These are phyloP conservation scores for Trypethelium eluteriae DNA, from an alignment of 495 filamentous ascomycete species.

Conservation along the genomic window DNA sequence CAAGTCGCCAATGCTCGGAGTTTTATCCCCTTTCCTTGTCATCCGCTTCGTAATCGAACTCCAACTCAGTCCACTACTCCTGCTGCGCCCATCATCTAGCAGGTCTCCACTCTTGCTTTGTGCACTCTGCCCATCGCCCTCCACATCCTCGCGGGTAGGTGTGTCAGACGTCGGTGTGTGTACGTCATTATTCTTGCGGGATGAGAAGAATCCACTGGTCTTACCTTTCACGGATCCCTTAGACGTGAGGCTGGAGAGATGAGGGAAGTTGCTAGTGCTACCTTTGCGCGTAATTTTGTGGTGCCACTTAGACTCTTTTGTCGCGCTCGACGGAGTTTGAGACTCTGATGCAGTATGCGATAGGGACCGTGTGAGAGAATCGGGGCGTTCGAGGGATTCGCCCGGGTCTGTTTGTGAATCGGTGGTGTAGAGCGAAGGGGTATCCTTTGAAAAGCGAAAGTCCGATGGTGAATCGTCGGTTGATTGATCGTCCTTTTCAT, in stretches of 20 bases:
- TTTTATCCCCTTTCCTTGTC: conserved; percentile 14
- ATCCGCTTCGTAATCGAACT: conserved; percentile 8
- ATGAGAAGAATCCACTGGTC: neutral
- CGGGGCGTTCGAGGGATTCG: neutral
- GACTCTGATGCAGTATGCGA: neutral
- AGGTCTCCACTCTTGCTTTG: neutral
- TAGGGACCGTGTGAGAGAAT: neutral
- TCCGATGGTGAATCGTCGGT: conserved; percentile 8
- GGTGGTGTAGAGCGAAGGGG: neutral
- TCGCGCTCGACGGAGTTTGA: neutral
- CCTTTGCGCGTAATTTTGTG: conserved; percentile 11
- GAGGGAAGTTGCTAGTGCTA: neutral
- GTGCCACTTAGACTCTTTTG: conserved; percentile 8
- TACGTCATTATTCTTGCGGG: neutral
- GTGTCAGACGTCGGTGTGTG: neutral
- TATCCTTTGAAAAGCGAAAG: conserved; percentile 4
- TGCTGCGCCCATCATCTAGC: neutral
- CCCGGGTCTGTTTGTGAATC: conserved; percentile 1
- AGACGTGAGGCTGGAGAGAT: neutral
- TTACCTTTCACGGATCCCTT: conserved; percentile 6
- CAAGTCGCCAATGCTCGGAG: conserved; percentile 17
- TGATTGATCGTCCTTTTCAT: neutral
- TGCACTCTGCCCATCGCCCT: neutral
- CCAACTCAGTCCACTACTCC: conserved; percentile 10
- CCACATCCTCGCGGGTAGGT: neutral